Conservation (phyloP, 177 flowering plant genomes). For the Vitis hybrid region DNA sequence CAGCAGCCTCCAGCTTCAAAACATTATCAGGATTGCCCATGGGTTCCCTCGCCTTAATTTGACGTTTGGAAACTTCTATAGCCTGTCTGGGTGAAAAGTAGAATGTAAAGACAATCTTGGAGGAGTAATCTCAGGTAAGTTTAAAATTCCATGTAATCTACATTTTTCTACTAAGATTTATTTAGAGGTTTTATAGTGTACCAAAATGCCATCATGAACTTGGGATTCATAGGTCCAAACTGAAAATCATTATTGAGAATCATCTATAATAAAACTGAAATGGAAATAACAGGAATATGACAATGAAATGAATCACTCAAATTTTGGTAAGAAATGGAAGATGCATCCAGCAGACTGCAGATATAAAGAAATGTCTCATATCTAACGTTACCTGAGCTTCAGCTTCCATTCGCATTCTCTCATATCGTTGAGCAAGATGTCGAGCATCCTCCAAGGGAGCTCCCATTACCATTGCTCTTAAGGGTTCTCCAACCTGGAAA, state of each 20-base stretch:
- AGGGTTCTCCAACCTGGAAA: constrained; percentile 88
- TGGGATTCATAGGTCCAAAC: no score
- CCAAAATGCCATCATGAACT: no score
- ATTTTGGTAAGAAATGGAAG: no score
- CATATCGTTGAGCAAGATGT: constrained; percentile 94
- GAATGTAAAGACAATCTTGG: constrained; percentile 5
- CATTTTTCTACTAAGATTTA: no score
- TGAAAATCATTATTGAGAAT: no score
- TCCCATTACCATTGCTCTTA: constrained; percentile 88
- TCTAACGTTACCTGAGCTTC: constrained; percentile 70
- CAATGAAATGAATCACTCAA: no score
- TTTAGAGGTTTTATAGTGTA: no score
- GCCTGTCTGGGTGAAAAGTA: constrained; percentile 51
- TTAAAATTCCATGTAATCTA: background rate
- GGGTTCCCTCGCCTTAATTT: constrained; percentile 67
- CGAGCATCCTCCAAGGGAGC: constrained; percentile 99
- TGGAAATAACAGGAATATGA: no score
- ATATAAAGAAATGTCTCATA: no score
- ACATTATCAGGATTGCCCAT: constrained; percentile 55
- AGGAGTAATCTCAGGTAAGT: background rate
- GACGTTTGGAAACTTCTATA: constrained; percentile 88
- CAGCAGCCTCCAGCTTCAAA: constrained; percentile 76
- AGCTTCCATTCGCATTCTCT: constrained; percentile 88
- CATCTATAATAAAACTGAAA: no score
- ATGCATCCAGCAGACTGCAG: no score